Evolutionary conservation across 805 yeast genomes (phyloP).

Genomic region (Wickerhamiella galacta): DNA sequence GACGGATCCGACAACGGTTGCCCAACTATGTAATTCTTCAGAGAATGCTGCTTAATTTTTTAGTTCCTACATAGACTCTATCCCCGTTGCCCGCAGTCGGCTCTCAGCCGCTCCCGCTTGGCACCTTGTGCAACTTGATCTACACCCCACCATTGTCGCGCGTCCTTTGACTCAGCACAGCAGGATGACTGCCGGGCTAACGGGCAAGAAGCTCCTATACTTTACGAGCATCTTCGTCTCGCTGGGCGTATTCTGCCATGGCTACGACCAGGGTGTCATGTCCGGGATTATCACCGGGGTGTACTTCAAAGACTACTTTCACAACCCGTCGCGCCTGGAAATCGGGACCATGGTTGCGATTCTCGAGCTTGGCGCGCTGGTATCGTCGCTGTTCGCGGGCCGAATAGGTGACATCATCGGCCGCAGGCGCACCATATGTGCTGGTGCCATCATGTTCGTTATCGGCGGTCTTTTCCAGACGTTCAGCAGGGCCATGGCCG

Average conservation of each 20-base stretch:
- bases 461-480: slow-evolving; percentile 67
- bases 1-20: no score
- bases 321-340: slow-evolving; percentile 53
- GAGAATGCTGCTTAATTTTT: no score
- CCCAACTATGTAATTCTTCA: no score
- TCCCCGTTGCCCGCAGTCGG: no score
- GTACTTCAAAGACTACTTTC: slow-evolving; percentile 51
- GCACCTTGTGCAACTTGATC: no score
- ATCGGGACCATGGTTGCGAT: slow-evolving; percentile 82
- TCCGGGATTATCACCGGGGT: slow-evolving; percentile 67
- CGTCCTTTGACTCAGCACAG: no score
- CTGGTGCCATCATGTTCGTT: slow-evolving; percentile 64
- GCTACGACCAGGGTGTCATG: slow-evolving; percentile 83
- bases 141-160: no score
- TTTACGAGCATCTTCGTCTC: slow-evolving; percentile 29
- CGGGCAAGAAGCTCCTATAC: slow-evolving; percentile 25
- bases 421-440: slow-evolving; percentile 57
- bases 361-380: slow-evolving; percentile 72
- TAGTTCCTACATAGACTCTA: no score
- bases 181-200: no score
- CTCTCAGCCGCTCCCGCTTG: no score
- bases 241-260: slow-evolving; percentile 46
- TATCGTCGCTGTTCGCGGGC: slow-evolving; percentile 66
- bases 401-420: slow-evolving; percentile 64
- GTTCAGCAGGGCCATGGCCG: slow-evolving; percentile 33